phyloP scores from a whole-genome alignment of 176 grass and related monocot species.

The Aegilops bicornis region DNA sequence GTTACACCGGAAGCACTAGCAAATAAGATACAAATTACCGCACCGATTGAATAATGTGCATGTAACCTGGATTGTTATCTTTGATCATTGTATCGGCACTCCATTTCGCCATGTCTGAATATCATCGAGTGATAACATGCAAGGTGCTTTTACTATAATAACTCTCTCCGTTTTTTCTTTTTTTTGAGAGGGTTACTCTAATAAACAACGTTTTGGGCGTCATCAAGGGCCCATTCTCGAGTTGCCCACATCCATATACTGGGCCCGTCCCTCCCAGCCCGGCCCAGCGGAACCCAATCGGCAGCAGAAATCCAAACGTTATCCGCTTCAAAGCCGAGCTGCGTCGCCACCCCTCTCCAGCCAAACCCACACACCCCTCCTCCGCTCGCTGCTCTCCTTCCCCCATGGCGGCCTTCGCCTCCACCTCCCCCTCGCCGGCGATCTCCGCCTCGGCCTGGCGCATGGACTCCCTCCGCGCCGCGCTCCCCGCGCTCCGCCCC shows the following conservation, averaged over 20 bases:
- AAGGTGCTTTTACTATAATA: too few relatives aligned
- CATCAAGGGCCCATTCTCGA: too few relatives aligned
- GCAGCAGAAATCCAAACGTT: constrained; percentile 24
- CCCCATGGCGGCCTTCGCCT: constrained; percentile 55
- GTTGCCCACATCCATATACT: not conserved
- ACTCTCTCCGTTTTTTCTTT: too few relatives aligned
- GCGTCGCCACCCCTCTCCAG: not conserved
- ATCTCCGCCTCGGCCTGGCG: constrained; percentile 59
- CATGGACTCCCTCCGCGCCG: constrained; percentile 48
- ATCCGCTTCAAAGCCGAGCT: constrained; percentile 49
- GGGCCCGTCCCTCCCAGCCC: not conserved
- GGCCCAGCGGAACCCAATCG: not conserved
- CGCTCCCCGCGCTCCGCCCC: constrained; percentile 40
- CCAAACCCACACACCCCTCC: constrained; percentile 5
- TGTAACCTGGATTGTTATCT: not conserved
- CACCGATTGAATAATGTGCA: not conserved
- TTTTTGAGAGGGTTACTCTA: too few relatives aligned
- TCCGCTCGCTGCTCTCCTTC: not conserved
- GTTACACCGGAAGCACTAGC: not conserved
- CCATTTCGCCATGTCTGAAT: not conserved
- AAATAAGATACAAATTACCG: not conserved
- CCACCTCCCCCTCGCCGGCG: constrained; percentile 35
- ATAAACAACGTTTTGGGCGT: too few relatives aligned
- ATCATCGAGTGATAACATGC: not conserved
- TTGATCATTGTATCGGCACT: not conserved